Conservation (phyloP, 768 basidiomycete species). For the Russula griseocarnosa region DNA sequence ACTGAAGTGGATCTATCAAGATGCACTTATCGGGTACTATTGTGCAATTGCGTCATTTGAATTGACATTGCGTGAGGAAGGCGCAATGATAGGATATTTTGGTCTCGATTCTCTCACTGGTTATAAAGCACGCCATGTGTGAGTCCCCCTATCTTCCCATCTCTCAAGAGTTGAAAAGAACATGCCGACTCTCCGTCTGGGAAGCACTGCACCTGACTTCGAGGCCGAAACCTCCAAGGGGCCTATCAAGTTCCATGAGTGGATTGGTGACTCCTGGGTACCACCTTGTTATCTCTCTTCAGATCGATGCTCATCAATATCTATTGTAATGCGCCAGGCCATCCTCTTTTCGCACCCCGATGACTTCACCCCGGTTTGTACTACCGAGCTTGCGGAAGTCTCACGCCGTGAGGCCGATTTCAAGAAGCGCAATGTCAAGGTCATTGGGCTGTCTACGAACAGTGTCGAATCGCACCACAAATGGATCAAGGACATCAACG, state of each 20-base stretch:
- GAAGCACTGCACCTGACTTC: constrained; percentile 87
- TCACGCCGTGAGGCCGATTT: constrained; percentile 86
- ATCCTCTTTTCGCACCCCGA: constrained; percentile 94
- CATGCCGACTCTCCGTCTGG: constrained; percentile 69
- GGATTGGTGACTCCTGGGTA: constrained; percentile 86
- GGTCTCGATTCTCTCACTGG: background rate
- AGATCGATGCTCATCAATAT: background rate
- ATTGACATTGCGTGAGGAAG: constrained; percentile 53
- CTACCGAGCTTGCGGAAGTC: constrained; percentile 96
- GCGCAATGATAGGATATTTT: constrained; percentile 44
- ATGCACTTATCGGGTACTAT: background rate
- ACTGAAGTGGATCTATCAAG: background rate
- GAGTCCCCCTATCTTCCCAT: background rate
- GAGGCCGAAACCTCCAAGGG: constrained; percentile 86
- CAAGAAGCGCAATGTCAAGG: constrained; percentile 81
- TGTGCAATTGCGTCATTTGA: constrained; percentile 16
- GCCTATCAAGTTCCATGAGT: constrained; percentile 88
- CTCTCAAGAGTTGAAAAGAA: background rate
- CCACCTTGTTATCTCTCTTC: background rate
- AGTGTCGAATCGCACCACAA: constrained; percentile 74
- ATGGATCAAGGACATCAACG: constrained; percentile 89
- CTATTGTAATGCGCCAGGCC: constrained; percentile 44
- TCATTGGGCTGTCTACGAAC: constrained; percentile 93
- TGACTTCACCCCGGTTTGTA: constrained; percentile 91
- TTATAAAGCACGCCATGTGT: constrained; percentile 1